A percentile compares a stretch with the other conserved stretches of the same genome.
Evolutionary conservation across 306 rosid genomes (phyloP).

Genomic region (Cicer pinnatifidum): DNA sequence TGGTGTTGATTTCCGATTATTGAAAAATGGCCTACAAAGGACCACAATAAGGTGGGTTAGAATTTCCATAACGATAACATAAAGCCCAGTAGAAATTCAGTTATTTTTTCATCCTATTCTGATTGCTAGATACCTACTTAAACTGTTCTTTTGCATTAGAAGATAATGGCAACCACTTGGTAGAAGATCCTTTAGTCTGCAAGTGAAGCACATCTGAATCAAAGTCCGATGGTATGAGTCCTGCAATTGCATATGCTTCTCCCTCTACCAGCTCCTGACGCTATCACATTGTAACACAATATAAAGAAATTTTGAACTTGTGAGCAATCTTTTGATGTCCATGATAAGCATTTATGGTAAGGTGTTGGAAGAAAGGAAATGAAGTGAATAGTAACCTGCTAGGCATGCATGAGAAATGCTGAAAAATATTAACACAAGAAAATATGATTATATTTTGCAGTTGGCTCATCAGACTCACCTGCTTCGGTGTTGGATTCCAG

Average conservation of each 20-base stretch:
- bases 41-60: constrained; percentile 37
- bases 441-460: constrained; percentile 15
- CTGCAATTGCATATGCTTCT: constrained; percentile 69
- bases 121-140: constrained; percentile 53
- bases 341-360: constrained; percentile 9
- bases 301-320: constrained; percentile 15
- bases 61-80: constrained; percentile 28
- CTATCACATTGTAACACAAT: constrained; percentile 55
- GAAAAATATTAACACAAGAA: constrained; percentile 16
- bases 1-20: constrained; percentile 54
- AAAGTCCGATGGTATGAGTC: constrained; percentile 65
- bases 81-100: not conserved
- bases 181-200: constrained; percentile 72
- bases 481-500: constrained; percentile 90
- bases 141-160: constrained; percentile 55
- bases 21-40: constrained; percentile 67
- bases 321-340: constrained; percentile 36
- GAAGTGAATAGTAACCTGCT: not conserved
- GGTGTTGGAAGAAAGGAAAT: constrained; percentile 24
- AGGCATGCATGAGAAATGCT: constrained; percentile 6
- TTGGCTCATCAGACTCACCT: constrained; percentile 69
- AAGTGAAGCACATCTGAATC: constrained; percentile 65
- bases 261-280: constrained; percentile 82
- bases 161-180: constrained; percentile 77
- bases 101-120: constrained; percentile 22